A percentile compares a stretch with the other conserved stretches of the same genome.
These are phyloP conservation scores for Plasmodium gaboni DNA, from an alignment of 169 alveolate genomes.

Conservation along the genomic window DNA sequence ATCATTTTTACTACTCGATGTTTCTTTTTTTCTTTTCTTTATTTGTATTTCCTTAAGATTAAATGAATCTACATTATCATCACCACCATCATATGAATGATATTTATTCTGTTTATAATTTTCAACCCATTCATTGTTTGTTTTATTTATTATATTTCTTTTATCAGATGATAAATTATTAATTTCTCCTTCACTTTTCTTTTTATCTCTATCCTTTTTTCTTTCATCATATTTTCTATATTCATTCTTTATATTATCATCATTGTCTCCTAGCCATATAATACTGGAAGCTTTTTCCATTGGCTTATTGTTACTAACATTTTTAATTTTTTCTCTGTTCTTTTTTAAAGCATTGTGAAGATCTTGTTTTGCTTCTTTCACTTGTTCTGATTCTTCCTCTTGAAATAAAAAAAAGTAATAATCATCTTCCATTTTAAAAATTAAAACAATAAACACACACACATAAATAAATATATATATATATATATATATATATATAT, in stretches of 20 bases:
- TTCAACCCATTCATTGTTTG: no score
- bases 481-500: not conserved
- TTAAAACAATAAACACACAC: not conserved
- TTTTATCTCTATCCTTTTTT: not conserved
- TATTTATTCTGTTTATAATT: no score
- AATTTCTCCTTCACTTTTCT: not conserved
- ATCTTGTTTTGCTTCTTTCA: slow-evolving; percentile 61
- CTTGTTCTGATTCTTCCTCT: slow-evolving; percentile 69
- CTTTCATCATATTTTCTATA: not conserved
- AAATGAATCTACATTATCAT: no score
- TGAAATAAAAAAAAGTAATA: slow-evolving; percentile 30
- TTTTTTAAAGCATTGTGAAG: slow-evolving; percentile 57
- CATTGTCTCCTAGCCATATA: slow-evolving; percentile 16
- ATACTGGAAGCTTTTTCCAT: slow-evolving; percentile 28
- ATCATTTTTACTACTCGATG: no score
- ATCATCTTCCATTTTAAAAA: slow-evolving; percentile 62
- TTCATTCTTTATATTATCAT: slow-evolving; percentile 10
- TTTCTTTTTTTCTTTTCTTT: no score
- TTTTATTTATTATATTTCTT: no score
- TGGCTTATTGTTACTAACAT: slow-evolving; percentile 15
- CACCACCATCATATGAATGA: no score
- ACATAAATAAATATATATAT: not conserved
- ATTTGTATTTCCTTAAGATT: no score
- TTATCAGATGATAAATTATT: no score
- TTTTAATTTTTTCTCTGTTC: slow-evolving; percentile 28